Conservation (phyloP, 345 rosid genomes). For the Populus davidiana region DNA sequence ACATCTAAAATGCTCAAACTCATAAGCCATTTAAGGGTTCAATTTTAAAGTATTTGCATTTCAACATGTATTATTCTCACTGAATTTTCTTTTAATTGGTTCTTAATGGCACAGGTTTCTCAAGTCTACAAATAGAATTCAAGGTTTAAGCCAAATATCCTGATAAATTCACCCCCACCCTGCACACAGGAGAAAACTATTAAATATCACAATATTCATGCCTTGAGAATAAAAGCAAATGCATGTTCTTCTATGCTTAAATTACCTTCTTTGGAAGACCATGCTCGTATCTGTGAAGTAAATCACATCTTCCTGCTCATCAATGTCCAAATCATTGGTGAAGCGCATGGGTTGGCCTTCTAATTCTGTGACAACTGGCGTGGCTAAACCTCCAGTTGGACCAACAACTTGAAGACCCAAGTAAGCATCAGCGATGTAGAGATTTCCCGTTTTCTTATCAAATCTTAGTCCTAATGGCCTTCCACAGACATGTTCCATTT, state of each 20-base stretch:
- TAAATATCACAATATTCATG: neutral
- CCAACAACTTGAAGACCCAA: conserved; percentile 25
- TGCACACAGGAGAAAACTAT: no score
- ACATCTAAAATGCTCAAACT: neutral
- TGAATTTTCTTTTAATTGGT: neutral
- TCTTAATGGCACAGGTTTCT: neutral
- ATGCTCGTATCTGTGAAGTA: conserved; percentile 30
- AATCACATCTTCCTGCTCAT: conserved; percentile 15
- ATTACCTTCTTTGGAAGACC: conserved; percentile 23
- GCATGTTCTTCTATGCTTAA: neutral
- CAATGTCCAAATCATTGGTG: conserved; percentile 27
- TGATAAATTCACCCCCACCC: no score
- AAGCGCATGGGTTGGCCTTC: conserved; percentile 24
- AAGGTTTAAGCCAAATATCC: no score
- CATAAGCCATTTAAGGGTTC: neutral
- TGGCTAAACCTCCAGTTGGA: conserved; percentile 26
- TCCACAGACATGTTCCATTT: conserved; percentile 31
- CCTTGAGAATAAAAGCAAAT: neutral
- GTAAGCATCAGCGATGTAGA: conserved; percentile 34
- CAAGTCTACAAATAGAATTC: no score
- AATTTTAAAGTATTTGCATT: neutral
- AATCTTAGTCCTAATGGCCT: conserved; percentile 27
- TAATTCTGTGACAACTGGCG: conserved; percentile 15
- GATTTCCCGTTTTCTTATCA: conserved; percentile 26
- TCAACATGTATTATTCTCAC: neutral